Percentiles rank a stretch among this genome's conserved stretches.
Conservation (phyloP, 805 yeast species). For the Saturnispora saitoi region DNA sequence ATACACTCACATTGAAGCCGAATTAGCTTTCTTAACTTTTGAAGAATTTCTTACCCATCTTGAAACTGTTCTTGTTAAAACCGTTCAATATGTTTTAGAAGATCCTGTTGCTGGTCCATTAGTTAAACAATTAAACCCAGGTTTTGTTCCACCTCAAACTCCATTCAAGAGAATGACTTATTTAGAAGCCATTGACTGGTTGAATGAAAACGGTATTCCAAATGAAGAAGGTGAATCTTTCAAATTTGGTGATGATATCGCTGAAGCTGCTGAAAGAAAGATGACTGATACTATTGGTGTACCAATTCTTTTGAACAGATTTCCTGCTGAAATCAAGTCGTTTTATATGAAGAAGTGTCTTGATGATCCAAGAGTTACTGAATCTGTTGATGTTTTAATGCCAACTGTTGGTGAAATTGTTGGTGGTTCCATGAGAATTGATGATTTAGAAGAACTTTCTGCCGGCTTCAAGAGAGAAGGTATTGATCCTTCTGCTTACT, state of each 20-base stretch:
- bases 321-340: conserved; percentile 96
- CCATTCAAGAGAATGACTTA: conserved; percentile 93
- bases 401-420: conserved; percentile 98
- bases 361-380: conserved; percentile 92
- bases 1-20: conserved; percentile 95
- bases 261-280: conserved; percentile 98
- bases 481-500: conserved; percentile 73
- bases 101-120: conserved; percentile 92
- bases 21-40: conserved; percentile 78
- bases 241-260: conserved; percentile 97
- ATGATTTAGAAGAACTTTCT: conserved; percentile 67
- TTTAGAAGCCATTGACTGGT: conserved; percentile 88
- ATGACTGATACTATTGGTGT: conserved; percentile 93
- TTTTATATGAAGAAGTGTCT: conserved; percentile 93
- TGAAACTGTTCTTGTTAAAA: conserved; percentile 64
- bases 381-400: conserved; percentile 96
- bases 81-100: conserved; percentile 67
- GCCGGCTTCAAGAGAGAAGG: conserved; percentile 92
- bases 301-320: conserved; percentile 85
- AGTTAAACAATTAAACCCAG: conserved; percentile 86
- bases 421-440: conserved; percentile 98
- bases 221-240: conserved; percentile 92
- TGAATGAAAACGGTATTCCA: conserved; percentile 86
- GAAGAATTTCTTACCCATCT: conserved; percentile 82
- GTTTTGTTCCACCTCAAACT: conserved; percentile 66